Evolutionary conservation across 257 asterid genomes (phyloP), one percentile per base, ranked within the genome.

Genomic region (Fraxinus cuspidata): DNA sequence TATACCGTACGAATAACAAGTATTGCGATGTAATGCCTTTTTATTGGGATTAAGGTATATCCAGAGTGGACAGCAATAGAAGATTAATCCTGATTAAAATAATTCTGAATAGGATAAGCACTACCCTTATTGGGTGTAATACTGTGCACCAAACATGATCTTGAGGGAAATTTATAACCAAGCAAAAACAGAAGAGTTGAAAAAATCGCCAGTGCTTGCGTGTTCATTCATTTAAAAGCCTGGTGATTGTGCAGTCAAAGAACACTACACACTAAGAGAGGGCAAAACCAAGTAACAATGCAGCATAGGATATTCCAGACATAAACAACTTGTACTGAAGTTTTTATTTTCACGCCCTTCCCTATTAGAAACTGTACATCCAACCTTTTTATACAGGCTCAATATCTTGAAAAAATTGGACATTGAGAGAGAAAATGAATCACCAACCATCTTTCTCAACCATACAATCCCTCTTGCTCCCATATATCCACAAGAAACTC

Each of bases 401-500:
- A 77, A 84, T 66, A 72, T 67, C 60, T 10, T 44, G 34, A 25
- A 75, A 68, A 63, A 49, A n/a, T 64, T 34, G 67, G 67, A 58
- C 27, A 71, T 73, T 53, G 27, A n/a, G 63, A n/a, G 66, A 31
- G 67, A 47, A 32, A 49, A 68, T 37, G 40, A 37, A 63, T 32
- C 60, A 53, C 34, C 66, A 37, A 27, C 60, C 15, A 18, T 29
- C 67, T 73, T 75, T 71, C 34, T 84, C 83, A 89, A 16, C 87
- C 90, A 75, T 82, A 89, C 78, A 90, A 72, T 53, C 95, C 92
- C 74, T 91, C 97, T 74, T 87, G 92, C 83, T 91, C 95, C 95
- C 95, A 91, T 78, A 85, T 80, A 71, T 91, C 95, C 9, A 86
- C 95, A 42, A 91, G 95, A 79, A 91, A 90, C 75, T 88, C 95